These are phyloP conservation scores for Aquilaria sinensis DNA, from an alignment of 345 rosid species.

Conservation along the genomic window DNA sequence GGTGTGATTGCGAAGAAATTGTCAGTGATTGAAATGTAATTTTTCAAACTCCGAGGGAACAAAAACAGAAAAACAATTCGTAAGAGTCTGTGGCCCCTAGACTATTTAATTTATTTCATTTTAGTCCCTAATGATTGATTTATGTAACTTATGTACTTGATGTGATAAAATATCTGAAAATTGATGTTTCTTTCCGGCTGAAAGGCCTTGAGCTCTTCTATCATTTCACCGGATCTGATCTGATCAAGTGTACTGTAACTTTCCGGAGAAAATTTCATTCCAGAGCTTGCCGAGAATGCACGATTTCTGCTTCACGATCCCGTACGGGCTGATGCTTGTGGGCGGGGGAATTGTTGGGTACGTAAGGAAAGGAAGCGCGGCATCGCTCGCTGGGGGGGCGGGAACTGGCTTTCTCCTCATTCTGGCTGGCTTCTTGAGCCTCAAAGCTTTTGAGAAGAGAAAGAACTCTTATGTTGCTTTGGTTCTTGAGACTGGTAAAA, in stretches of 20 bases:
- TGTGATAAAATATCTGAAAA: no score
- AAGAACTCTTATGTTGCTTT: constrained; percentile 60
- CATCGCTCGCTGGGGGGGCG: constrained; percentile 83
- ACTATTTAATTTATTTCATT: no score
- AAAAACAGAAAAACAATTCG: no score
- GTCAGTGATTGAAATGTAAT: no score
- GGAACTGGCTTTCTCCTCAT: constrained; percentile 69
- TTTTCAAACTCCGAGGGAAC: no score
- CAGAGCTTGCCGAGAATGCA: constrained; percentile 42
- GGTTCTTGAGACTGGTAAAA: constrained; percentile 65
- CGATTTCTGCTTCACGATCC: constrained; percentile 97
- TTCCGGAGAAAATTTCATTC: neutral
- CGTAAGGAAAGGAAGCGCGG: constrained; percentile 63
- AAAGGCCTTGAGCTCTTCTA: no score
- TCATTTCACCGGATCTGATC: constrained; percentile 6
- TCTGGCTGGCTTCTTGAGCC: constrained; percentile 81
- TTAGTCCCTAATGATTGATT: no score
- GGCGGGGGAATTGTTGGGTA: constrained; percentile 82
- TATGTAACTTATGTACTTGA: no score
- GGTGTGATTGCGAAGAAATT: no score
- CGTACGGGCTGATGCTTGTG: constrained; percentile 78
- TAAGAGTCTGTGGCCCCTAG: no score
- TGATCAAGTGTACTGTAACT: constrained; percentile 7
- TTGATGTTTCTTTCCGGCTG: no score
- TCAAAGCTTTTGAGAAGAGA: constrained; percentile 73